These are phyloP conservation scores for Lipomyces yamadae DNA, from an alignment of 805 yeast genomes.

Conservation along the genomic window DNA sequence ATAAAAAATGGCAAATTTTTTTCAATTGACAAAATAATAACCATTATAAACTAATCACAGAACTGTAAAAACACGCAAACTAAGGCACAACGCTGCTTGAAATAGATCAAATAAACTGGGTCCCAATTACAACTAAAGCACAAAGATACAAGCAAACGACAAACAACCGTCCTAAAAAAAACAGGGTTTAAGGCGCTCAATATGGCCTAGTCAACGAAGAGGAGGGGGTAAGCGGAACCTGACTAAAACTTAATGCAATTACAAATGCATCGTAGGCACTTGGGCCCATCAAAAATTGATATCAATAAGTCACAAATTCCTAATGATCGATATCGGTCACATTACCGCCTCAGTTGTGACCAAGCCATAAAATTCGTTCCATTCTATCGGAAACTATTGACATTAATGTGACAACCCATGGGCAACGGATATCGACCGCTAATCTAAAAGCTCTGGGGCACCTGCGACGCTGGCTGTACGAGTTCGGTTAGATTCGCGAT, in stretches of 20 bases:
- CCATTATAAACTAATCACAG: too few relatives aligned
- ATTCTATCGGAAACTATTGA: not conserved
- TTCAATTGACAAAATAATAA: too few relatives aligned
- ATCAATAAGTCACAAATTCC: not conserved
- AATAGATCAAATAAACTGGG: too few relatives aligned
- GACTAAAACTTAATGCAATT: not conserved
- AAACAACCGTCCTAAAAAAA: too few relatives aligned
- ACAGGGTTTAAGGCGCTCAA: too few relatives aligned
- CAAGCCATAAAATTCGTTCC: not conserved
- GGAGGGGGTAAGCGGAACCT: too few relatives aligned
- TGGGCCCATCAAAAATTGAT: not conserved
- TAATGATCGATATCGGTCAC: not conserved
- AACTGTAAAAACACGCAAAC: too few relatives aligned
- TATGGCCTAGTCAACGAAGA: too few relatives aligned
- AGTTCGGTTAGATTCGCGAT: not conserved
- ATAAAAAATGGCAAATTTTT: too few relatives aligned
- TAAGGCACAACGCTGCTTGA: too few relatives aligned
- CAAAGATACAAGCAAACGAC: too few relatives aligned
- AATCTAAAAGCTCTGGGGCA: conserved; percentile 39
- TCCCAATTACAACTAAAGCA: too few relatives aligned
- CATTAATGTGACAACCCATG: not conserved
- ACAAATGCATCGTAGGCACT: not conserved
- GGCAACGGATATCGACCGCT: not conserved
- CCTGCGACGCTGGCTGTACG: conserved; percentile 38
- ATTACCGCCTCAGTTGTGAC: not conserved